Percentiles rank a stretch among this genome's conserved stretches.
Conservation (phyloP, 139 green algal genomes). For the Pleodorina starrii region DNA sequence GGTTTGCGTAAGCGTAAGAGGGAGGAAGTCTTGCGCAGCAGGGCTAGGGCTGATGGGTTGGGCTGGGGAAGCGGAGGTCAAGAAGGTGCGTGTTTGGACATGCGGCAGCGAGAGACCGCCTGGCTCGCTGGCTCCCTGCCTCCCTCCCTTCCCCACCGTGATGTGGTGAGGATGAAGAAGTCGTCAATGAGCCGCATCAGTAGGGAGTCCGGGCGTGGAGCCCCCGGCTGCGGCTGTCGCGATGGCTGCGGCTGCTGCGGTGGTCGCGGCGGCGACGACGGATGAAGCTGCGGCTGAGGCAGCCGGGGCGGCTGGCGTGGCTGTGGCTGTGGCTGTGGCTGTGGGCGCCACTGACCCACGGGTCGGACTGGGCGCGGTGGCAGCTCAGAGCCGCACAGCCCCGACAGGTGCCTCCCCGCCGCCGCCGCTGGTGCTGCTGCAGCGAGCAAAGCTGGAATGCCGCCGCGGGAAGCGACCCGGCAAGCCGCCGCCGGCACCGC, state of each 20-base stretch:
- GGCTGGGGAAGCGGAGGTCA: too few relatives aligned
- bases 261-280: not conserved
- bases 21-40: too few relatives aligned
- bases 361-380: not conserved
- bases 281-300: not conserved
- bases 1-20: too few relatives aligned
- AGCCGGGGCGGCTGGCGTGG: not conserved
- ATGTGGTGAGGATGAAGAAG: constrained; percentile 85
- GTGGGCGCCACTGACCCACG: not conserved
- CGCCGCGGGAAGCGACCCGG: too few relatives aligned
- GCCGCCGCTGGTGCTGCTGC: not conserved
- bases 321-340: not conserved
- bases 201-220: constrained; percentile 56
- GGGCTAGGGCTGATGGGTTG: too few relatives aligned
- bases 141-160: constrained; percentile 30
- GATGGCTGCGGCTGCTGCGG: not conserved
- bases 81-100: too few relatives aligned
- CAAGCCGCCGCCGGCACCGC: too few relatives aligned
- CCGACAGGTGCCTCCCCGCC: not conserved
- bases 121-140: too few relatives aligned
- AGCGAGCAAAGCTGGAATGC: too few relatives aligned
- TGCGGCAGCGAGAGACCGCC: too few relatives aligned
- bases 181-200: constrained; percentile 92
- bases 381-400: not conserved
- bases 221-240: not conserved